phyloP scores from a whole-genome alignment of 805 yeast species.

The Saccharomycopsis sp. region DNA sequence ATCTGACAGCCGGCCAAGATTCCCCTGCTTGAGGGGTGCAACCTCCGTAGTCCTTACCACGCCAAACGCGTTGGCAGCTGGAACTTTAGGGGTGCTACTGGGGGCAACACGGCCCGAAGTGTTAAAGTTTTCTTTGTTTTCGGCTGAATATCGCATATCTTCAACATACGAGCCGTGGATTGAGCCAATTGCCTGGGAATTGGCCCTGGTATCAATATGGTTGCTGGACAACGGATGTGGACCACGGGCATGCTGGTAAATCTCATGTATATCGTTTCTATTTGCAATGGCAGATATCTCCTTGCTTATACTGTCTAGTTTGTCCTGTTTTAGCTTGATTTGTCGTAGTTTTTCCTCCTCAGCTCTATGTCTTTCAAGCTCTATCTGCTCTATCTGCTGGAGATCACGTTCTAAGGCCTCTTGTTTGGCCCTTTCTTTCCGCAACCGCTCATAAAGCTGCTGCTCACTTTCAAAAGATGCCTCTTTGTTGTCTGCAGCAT shows the following conservation, averaged over 20 bases:
- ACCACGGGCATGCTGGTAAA: too few species aligned
- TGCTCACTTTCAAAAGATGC: constrained; percentile 4
- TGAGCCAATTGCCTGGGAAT: too few species aligned
- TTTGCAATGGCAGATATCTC: neutral
- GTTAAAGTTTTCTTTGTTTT: neutral
- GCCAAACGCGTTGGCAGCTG: neutral
- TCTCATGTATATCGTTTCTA: neutral
- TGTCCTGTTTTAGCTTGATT: constrained; percentile 5
- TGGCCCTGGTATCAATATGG: constrained; percentile 72
- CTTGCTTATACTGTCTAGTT: neutral
- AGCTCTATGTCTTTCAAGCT: neutral
- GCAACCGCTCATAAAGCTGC: constrained; percentile 13
- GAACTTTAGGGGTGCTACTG: neutral
- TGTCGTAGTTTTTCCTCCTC: constrained; percentile 1
- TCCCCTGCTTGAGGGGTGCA: constrained; percentile 25
- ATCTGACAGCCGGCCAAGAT: too few species aligned
- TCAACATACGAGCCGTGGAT: neutral
- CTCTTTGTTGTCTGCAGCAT: neutral
- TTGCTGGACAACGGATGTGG: neutral
- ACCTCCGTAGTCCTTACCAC: constrained; percentile 6
- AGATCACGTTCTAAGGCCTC: constrained; percentile 11
- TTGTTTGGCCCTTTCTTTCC: constrained; percentile 14
- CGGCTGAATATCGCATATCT: neutral
- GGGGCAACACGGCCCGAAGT: neutral
- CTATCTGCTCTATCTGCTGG: neutral